Conservation (phyloP, 352 stramenopile genomes). For the Pythium diclinum region DNA sequence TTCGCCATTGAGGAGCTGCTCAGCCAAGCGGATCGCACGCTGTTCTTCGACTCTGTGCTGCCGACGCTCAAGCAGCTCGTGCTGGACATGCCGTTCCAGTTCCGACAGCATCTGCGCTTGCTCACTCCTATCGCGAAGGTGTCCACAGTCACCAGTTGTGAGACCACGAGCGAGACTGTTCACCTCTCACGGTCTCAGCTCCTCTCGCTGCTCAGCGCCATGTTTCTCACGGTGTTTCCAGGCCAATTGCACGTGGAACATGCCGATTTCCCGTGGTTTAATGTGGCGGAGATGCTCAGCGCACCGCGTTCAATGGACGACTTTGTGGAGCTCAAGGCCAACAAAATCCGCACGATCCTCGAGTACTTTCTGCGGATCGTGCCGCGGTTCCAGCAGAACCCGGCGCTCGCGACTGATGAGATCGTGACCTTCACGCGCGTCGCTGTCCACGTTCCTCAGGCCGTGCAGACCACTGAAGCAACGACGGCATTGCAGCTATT, state of each 20-base stretch:
- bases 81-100: slow-evolving; percentile 48
- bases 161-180: background rate
- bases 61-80: slow-evolving; percentile 51
- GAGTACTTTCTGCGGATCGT: slow-evolving; percentile 66
- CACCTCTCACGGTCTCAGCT: slow-evolving; percentile 29
- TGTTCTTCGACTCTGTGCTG: slow-evolving; percentile 46
- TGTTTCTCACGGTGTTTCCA: slow-evolving; percentile 67
- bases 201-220: slow-evolving; percentile 45
- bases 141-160: background rate
- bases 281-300: slow-evolving; percentile 40
- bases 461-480: background rate
- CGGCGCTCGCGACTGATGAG: slow-evolving; percentile 23
- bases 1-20: slow-evolving; percentile 34
- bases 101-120: slow-evolving; percentile 34
- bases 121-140: slow-evolving; percentile 30
- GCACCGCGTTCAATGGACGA: slow-evolving; percentile 25
- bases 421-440: slow-evolving; percentile 63
- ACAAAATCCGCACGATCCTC: slow-evolving; percentile 71
- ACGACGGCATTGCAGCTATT: slow-evolving; percentile 17
- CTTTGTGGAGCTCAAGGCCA: slow-evolving; percentile 38
- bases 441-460: slow-evolving; percentile 19
- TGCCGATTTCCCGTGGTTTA: slow-evolving; percentile 56
- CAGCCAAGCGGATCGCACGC: slow-evolving; percentile 23
- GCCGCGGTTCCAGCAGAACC: slow-evolving; percentile 22
- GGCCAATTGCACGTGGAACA: slow-evolving; percentile 30